Percentiles rank a stretch among this genome's conserved stretches.
Evolutionary conservation across 208 protist species (phyloP).

Genomic region (Wallacemonas sp.): DNA sequence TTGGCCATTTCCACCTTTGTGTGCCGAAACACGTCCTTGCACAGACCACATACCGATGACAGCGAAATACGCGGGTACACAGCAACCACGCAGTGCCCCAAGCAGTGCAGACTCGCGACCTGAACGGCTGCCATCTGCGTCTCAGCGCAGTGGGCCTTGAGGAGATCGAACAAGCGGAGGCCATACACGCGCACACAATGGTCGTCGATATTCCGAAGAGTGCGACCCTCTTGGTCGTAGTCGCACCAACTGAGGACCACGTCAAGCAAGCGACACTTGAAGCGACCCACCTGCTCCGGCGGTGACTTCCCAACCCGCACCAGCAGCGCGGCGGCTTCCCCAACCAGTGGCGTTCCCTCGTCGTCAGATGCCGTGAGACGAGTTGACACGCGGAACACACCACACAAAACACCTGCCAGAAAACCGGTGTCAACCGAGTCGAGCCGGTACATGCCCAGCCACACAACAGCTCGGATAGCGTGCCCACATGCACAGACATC

Average conservation of each 20-base stretch:
- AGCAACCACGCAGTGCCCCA: slow-evolving; percentile 44
- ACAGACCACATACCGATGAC: slow-evolving; percentile 30
- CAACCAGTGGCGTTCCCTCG: background rate
- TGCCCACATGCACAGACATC: slow-evolving; percentile 46
- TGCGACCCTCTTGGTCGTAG: slow-evolving; percentile 66
- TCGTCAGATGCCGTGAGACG: background rate
- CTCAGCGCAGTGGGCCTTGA: slow-evolving; percentile 34
- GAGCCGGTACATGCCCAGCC: slow-evolving; percentile 72
- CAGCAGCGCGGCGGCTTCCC: background rate
- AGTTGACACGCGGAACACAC: background rate
- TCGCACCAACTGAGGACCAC: slow-evolving; percentile 75
- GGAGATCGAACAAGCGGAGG: slow-evolving; percentile 37
- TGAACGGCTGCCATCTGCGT: slow-evolving; percentile 40
- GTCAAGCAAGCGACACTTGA: slow-evolving; percentile 66
- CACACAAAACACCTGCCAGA: slow-evolving; percentile 18
- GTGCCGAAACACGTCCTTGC: slow-evolving; percentile 73
- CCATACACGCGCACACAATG: slow-evolving; percentile 5
- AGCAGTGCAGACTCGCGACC: slow-evolving; percentile 64
- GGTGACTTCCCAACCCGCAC: background rate
- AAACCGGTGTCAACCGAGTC: slow-evolving; percentile 54
- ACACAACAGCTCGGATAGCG: slow-evolving; percentile 47
- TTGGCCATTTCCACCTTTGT: slow-evolving; percentile 72
- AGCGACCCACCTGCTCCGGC: slow-evolving; percentile 7
- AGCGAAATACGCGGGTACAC: slow-evolving; percentile 63
- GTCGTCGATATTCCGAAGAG: slow-evolving; percentile 75